Evolutionary conservation across 2,329 filamentous ascomycete genomes (phyloP), one percentile per base, ranked within the genome.

Genomic region (Sporothrix globosa): DNA sequence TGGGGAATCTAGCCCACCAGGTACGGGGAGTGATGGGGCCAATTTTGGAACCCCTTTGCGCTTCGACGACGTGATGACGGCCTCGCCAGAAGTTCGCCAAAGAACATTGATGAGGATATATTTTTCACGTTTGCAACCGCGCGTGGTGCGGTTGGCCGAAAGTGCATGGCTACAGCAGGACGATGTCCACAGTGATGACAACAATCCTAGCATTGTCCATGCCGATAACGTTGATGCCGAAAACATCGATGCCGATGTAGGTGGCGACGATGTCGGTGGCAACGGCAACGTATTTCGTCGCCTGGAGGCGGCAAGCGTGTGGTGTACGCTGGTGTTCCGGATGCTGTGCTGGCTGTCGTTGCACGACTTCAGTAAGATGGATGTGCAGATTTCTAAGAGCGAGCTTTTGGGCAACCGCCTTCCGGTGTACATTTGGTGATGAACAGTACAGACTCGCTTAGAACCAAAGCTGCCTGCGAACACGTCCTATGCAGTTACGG

Each of bases 311-410:
- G 75, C 75, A n/a, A 80, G 82, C 9, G 81, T 86, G n/a, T 87
- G 85, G 85, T 85, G 84, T 73, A 83, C 82, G 9, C 77, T 88
- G 21, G 80, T 87, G 4, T 85, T 87, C 72, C 78, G 85, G 34
- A 88, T 87, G 86, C 79, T 87, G 30, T 87, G 85, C 75, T 87
- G 85, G 86, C 76, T 87, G 68, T 80, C 85, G 77, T 77, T 88
- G 72, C 85, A 88, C 74, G 84, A 88, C 73, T 87, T 88, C 68
- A 80, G 86, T 75, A 85, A 84, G 75, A 80, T 82, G 71, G 86
- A 88, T 69, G 79, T 84, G 11, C 84, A 87, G 76, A 76, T 85
- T 2, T 78, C 82, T 58, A 85, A 86, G 76, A 85, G 83, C 71
- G 85, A 87, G 77, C 77, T 87, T 4, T 74, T 83, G 46, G 85